Percentiles rank a stretch among this genome's conserved stretches.
Evolutionary conservation across 495 filamentous ascomycete genomes (phyloP).

Genomic region (Daldinia vernicosa): DNA sequence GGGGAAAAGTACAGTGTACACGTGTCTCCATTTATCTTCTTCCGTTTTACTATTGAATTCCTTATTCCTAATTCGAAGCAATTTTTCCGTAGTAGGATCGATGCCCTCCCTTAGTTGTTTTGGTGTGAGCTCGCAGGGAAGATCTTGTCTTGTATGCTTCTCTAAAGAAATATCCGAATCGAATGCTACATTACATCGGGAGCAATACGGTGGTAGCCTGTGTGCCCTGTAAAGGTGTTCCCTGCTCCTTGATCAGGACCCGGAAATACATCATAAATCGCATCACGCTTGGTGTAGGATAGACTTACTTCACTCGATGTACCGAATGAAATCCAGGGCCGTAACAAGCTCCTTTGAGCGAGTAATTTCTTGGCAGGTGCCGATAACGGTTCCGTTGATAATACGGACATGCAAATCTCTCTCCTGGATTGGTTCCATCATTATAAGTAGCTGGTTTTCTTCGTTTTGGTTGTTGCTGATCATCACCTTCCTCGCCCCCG

Average conservation of each 20-base stretch:
- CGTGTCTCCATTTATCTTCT: background rate
- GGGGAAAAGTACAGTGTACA: background rate
- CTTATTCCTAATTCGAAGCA: background rate
- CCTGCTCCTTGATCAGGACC: background rate
- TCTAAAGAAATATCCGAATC: slow-evolving; percentile 14
- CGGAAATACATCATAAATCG: background rate
- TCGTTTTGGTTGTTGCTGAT: background rate
- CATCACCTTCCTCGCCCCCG: background rate
- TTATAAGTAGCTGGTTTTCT: background rate
- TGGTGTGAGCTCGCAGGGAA: slow-evolving; percentile 20
- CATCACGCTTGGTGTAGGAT: background rate
- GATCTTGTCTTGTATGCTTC: slow-evolving; percentile 11
- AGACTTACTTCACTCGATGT: background rate
- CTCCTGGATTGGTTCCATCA: background rate
- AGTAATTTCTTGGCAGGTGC: background rate
- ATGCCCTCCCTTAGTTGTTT: background rate
- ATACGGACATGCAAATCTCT: background rate
- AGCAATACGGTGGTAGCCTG: slow-evolving; percentile 7
- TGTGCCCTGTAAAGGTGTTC: slow-evolving; percentile 6
- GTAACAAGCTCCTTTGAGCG: background rate
- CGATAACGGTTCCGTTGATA: background rate
- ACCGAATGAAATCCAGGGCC: background rate
- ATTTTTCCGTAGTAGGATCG: background rate
- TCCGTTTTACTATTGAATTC: background rate
- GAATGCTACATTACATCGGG: slow-evolving; percentile 7